Conservation (phyloP, 148 eudicot genomes). For the Rhododendron williamsianum region DNA sequence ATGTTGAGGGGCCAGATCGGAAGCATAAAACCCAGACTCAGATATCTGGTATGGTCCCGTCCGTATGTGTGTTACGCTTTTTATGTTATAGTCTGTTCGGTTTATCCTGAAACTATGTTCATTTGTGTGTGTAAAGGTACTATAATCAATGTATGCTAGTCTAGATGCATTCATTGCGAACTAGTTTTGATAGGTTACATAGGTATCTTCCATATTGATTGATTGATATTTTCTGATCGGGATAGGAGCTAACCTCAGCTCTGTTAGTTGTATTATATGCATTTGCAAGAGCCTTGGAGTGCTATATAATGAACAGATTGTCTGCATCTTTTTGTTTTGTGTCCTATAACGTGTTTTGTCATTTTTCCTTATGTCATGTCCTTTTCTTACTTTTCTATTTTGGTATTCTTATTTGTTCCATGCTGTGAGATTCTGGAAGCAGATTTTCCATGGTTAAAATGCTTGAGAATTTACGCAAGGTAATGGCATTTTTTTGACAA, state of each 20-base stretch:
- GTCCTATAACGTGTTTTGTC: neutral
- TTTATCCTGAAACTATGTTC: neutral
- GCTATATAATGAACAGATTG: neutral
- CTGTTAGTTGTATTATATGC: neutral
- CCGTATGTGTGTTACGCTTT: neutral
- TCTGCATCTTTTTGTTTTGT: constrained; percentile 1
- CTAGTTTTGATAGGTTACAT: neutral
- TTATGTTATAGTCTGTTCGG: neutral
- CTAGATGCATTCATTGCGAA: neutral
- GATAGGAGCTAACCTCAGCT: neutral
- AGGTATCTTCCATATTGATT: neutral
- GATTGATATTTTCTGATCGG: neutral
- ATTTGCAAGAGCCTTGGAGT: neutral
- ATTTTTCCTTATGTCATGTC: constrained; percentile 3
- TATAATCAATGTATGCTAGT: neutral
- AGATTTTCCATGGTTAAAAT: constrained; percentile 3
- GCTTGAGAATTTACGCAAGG: constrained; percentile 12
- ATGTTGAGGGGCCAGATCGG: constrained; percentile 22
- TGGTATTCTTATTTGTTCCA: constrained; percentile 6
- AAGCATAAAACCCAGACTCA: constrained; percentile 34
- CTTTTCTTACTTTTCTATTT: constrained; percentile 1
- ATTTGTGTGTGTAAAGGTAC: neutral
- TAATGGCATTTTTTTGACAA: neutral
- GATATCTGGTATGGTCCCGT: constrained; percentile 31
- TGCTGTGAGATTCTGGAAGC: constrained; percentile 5